Evolutionary conservation across 495 filamentous ascomycete genomes (phyloP).

Genomic region (Trichoderma erinaceum): DNA sequence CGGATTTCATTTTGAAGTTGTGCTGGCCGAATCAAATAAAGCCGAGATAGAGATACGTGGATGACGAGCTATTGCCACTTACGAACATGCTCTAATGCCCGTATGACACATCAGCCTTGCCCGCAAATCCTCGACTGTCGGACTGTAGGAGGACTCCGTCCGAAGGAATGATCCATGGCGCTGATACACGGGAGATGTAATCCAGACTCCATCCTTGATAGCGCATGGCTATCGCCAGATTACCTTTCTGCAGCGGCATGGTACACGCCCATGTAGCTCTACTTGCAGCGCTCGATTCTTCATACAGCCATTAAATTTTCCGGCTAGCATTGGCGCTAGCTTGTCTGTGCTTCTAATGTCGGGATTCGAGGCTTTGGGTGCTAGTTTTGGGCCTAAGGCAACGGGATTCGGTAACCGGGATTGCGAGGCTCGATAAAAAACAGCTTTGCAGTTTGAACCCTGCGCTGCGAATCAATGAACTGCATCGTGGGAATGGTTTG

Average conservation of each 20-base stretch:
- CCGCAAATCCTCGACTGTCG: background rate
- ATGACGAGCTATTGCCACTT: too few species aligned
- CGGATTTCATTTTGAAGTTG: too few species aligned
- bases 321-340: background rate
- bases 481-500: too few species aligned
- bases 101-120: too few species aligned
- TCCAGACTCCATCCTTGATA: background rate
- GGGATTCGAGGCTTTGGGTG: background rate
- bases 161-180: background rate
- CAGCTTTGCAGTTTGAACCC: background rate
- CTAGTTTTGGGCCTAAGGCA: background rate
- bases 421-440: background rate
- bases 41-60: too few species aligned
- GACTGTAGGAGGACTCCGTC: background rate
- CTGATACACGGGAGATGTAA: background rate
- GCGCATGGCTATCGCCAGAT: background rate
- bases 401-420: constrained; percentile 1
- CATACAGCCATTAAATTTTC: background rate
- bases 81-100: too few species aligned
- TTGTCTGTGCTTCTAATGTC: background rate
- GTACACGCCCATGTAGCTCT: background rate
- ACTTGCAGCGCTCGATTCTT: background rate
- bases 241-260: constrained; percentile 1
- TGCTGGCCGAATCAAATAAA: too few species aligned
- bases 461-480: too few species aligned